Evolutionary conservation across 352 stramenopile genomes (phyloP).

Genomic region (Pythium rishiriense): DNA sequence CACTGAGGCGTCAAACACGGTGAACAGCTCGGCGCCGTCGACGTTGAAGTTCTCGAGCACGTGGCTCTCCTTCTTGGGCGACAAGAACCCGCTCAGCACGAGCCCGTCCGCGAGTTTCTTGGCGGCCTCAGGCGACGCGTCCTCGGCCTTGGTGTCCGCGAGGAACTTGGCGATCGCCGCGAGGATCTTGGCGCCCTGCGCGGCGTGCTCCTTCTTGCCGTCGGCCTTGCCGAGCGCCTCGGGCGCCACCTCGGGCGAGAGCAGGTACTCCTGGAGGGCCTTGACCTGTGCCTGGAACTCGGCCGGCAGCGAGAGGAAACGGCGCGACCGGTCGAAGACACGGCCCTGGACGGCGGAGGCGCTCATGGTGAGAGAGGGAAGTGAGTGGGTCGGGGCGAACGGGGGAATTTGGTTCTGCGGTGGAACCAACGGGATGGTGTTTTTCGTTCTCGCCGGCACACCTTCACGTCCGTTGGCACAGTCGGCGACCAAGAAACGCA

Average conservation of each 20-base stretch:
- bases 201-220: constrained; percentile 14
- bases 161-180: constrained; percentile 19
- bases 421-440: too few species aligned
- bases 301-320: constrained; percentile 18
- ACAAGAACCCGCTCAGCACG: constrained; percentile 25
- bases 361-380: constrained; percentile 6
- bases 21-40: constrained; percentile 15
- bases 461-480: not conserved
- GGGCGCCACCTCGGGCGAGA: constrained; percentile 10
- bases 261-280: constrained; percentile 13
- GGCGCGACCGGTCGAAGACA: constrained; percentile 24
- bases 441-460: not conserved
- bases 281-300: constrained; percentile 17
- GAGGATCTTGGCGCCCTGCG: constrained; percentile 17
- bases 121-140: constrained; percentile 19
- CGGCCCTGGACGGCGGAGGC: constrained; percentile 18
- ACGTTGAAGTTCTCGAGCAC: constrained; percentile 23
- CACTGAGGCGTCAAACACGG: constrained; percentile 18
- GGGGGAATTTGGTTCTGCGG: constrained; percentile 12
- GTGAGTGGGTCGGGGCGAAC: not conserved
- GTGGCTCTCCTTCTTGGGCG: constrained; percentile 24
- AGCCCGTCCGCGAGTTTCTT: constrained; percentile 24
- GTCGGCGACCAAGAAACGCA: not conserved
- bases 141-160: constrained; percentile 16
- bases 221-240: constrained; percentile 15